Conservation (phyloP, 257 asterid species). For the Solanum chiquidenum region DNA sequence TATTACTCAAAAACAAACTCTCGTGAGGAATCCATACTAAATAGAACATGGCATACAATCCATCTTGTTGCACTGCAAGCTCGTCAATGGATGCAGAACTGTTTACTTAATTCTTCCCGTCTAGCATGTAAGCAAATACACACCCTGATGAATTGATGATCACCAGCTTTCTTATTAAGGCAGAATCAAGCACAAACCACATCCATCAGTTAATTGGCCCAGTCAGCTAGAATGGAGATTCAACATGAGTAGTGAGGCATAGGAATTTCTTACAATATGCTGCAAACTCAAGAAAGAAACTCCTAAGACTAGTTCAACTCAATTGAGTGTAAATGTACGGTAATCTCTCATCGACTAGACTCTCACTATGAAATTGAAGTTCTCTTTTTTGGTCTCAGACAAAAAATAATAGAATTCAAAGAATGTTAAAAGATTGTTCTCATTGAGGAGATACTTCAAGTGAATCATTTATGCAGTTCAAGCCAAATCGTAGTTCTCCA, state of each 20-base stretch:
- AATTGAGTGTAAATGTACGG: not conserved
- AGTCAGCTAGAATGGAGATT: not conserved
- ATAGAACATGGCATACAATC: not conserved
- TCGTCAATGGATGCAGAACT: not conserved
- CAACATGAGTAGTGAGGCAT: not conserved
- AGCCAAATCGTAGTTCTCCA: not conserved
- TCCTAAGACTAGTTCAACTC: not conserved
- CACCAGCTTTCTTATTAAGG: not conserved
- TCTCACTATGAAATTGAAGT: not conserved
- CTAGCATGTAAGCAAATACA: not conserved
- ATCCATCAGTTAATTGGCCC: not conserved
- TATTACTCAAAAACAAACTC: not conserved
- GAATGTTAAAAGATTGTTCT: not conserved
- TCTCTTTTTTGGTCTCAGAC: not conserved
- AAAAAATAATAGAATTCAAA: not conserved
- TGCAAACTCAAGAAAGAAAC: not conserved
- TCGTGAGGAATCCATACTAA: not conserved
- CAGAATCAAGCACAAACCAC: not conserved
- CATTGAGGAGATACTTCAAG: not conserved
- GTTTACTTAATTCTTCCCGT: not conserved
- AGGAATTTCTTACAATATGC: not conserved
- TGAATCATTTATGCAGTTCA: not conserved
- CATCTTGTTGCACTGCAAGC: not conserved
- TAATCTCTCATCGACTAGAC: not conserved
- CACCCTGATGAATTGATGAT: not conserved